phyloP scores from a whole-genome alignment of 257 asterid species.

The Solanum clarkiae region DNA sequence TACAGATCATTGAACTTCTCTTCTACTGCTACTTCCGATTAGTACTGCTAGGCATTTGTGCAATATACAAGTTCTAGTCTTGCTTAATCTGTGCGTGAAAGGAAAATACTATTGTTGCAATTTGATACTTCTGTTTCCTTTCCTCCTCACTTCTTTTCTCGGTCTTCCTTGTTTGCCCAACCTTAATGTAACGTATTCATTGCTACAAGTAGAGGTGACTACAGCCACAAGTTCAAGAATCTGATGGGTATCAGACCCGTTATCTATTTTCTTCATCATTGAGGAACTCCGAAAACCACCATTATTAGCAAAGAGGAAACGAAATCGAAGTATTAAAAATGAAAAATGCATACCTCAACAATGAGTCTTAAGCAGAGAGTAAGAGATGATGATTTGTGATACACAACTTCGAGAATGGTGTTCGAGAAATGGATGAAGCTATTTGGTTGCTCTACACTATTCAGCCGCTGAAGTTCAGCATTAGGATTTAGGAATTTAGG shows the following conservation, averaged over 20 bases:
- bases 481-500: too few species aligned
- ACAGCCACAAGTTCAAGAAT: slow-evolving; percentile 88
- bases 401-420: too few species aligned
- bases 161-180: not conserved
- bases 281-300: too few species aligned
- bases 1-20: not conserved
- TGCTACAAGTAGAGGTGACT: slow-evolving; percentile 65
- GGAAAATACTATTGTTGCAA: not conserved
- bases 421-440: too few species aligned
- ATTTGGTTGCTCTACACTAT: too few species aligned
- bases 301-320: too few species aligned
- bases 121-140: not conserved
- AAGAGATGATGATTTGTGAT: too few species aligned
- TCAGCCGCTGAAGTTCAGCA: too few species aligned
- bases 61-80: not conserved
- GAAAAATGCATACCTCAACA: too few species aligned
- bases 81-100: not conserved
- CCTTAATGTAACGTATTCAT: not conserved
- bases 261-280: too few species aligned
- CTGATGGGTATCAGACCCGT: slow-evolving; percentile 28
- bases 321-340: too few species aligned
- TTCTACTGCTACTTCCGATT: not conserved
- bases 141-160: not conserved
- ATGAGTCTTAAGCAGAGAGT: too few species aligned
- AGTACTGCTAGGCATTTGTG: not conserved